These are phyloP conservation scores for Phyllosticta citriasiana DNA, from an alignment of 2,329 filamentous ascomycete genomes.

Conservation along the genomic window DNA sequence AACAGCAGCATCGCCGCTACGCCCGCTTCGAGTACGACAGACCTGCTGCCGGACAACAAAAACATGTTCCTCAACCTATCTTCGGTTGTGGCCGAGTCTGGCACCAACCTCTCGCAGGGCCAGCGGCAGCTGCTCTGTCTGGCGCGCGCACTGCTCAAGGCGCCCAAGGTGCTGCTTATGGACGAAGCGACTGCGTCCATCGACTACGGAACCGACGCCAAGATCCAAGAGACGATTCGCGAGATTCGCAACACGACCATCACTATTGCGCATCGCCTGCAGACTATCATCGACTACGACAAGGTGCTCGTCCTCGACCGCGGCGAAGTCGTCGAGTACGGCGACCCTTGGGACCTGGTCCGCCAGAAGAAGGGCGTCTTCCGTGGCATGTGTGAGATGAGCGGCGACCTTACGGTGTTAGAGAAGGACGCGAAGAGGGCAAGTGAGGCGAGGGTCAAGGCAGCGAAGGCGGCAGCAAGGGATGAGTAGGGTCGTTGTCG, in stretches of 20 bases:
- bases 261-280: constrained; percentile 89
- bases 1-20: constrained; percentile 23
- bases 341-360: constrained; percentile 70
- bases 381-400: constrained; percentile 59
- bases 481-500: not conserved
- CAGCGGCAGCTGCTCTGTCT: constrained; percentile 92
- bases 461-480: not conserved
- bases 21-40: constrained; percentile 23
- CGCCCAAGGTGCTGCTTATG: constrained; percentile 92
- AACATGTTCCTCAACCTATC: constrained; percentile 86
- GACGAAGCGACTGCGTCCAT: constrained; percentile 97
- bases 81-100: constrained; percentile 78
- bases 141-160: constrained; percentile 83
- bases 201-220: constrained; percentile 88
- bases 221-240: constrained; percentile 95
- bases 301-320: constrained; percentile 92
- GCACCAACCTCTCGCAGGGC: constrained; percentile 88
- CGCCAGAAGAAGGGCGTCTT: constrained; percentile 55
- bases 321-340: constrained; percentile 78
- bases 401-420: constrained; percentile 46
- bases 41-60: constrained; percentile 61
- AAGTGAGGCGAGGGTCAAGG: constrained; percentile 24
- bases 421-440: constrained; percentile 46
- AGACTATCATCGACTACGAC: constrained; percentile 97
- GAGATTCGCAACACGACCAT: constrained; percentile 86